Conservation (phyloP, 2,329 filamentous ascomycete species). For the Pseudogymnoascus destructans region DNA sequence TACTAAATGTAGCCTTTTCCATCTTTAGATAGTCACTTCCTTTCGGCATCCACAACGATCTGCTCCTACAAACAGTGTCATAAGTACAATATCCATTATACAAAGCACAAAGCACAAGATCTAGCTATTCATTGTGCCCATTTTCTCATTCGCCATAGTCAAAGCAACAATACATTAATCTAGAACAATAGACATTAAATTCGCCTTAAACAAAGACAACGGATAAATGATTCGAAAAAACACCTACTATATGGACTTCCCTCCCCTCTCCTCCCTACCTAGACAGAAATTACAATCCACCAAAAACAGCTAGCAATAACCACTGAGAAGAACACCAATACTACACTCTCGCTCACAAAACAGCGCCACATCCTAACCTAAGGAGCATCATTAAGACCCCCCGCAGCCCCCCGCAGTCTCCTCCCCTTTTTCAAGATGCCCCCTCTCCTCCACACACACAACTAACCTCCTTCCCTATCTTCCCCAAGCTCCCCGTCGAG, state of each 20-base stretch:
- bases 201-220: background rate
- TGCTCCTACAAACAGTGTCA: background rate
- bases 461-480: background rate
- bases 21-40: background rate
- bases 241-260: background rate
- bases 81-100: background rate
- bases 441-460: background rate
- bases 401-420: no score
- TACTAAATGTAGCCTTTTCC: background rate
- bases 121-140: background rate
- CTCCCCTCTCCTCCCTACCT: background rate
- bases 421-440: no score
- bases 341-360: background rate
- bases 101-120: background rate
- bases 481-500: background rate
- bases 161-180: background rate
- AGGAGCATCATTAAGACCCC: background rate
- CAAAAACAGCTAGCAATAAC: background rate
- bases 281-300: background rate
- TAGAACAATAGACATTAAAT: background rate
- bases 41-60: background rate
- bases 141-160: background rate
- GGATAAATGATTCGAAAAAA: background rate
- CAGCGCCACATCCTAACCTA: background rate
- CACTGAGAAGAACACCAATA: background rate